Evolutionary conservation across 805 yeast species (phyloP).

Genomic region (Yamadazyma takamatsuzukensis): DNA sequence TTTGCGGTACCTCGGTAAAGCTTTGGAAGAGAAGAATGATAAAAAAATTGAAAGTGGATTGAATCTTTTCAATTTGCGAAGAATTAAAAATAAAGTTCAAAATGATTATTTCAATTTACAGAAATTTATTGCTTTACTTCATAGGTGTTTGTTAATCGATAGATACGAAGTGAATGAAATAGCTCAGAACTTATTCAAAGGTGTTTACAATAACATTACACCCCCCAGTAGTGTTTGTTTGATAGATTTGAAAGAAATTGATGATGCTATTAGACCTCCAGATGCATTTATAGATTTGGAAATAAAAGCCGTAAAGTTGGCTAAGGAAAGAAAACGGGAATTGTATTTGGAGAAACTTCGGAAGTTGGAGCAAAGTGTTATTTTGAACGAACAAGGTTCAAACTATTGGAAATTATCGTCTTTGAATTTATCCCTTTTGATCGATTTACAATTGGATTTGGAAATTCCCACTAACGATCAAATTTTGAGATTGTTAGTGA

Average conservation of each 20-base stretch:
- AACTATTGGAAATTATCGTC: conserved; percentile 57
- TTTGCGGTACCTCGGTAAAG: conserved; percentile 46
- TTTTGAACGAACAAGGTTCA: conserved; percentile 22
- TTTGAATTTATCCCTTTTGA: conserved; percentile 47
- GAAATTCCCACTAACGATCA: conserved; percentile 44
- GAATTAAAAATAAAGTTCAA: conserved; percentile 55
- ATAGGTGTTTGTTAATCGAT: conserved; percentile 54
- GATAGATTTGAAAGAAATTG: conserved; percentile 40
- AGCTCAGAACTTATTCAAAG: conserved; percentile 51
- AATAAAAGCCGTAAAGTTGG: conserved; percentile 54
- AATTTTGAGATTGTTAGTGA: conserved; percentile 42
- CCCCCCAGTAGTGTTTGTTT: conserved; percentile 45
- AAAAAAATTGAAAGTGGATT: conserved; percentile 64
- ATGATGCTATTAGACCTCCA: conserved; percentile 57
- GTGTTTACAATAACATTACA: conserved; percentile 22
- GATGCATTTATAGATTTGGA: conserved; percentile 56
- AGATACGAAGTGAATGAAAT: conserved; percentile 49
- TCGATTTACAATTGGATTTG: conserved; percentile 49
- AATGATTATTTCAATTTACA: conserved; percentile 54
- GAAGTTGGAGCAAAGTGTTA: conserved; percentile 38
- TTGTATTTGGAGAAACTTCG: conserved; percentile 37
- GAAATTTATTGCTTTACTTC: conserved; percentile 45
- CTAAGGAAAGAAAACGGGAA: conserved; percentile 57
- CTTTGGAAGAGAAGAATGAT: conserved; percentile 46
- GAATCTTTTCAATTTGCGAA: conserved; percentile 51